Conservation (phyloP, 129 eudicot genomes). For the Chrysanthemum makinoi region DNA sequence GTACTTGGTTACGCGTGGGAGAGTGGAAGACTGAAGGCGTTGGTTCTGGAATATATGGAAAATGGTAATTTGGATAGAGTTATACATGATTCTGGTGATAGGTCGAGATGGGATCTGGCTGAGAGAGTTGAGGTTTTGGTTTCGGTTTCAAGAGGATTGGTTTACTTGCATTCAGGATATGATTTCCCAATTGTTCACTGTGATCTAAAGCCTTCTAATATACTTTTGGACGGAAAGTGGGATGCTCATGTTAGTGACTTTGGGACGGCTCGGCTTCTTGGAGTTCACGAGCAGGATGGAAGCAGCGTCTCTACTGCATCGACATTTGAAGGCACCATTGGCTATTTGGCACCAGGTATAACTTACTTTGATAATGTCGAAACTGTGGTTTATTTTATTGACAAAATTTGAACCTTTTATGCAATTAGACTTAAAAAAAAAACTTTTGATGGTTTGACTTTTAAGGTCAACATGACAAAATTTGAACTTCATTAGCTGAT, state of each 20-base stretch:
- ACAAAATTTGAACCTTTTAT: no score
- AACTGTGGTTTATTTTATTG: background rate
- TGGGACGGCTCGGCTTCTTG: constrained; percentile 85
- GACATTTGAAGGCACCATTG: constrained; percentile 88
- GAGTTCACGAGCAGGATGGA: constrained; percentile 48
- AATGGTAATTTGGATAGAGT: constrained; percentile 75
- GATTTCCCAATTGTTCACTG: constrained; percentile 90
- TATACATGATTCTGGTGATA: constrained; percentile 51
- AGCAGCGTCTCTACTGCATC: constrained; percentile 46
- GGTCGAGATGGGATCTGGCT: constrained; percentile 49
- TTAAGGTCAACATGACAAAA: background rate
- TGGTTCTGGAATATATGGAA: constrained; percentile 89
- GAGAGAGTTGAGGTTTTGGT: constrained; percentile 56
- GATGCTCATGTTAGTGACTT: constrained; percentile 93
- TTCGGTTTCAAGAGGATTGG: constrained; percentile 67
- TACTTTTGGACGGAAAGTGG: constrained; percentile 64
- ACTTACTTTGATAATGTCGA: background rate
- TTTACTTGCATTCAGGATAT: constrained; percentile 76
- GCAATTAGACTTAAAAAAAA: background rate
- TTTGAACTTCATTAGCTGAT: background rate
- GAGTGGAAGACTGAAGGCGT: constrained; percentile 64
- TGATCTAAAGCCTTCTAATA: constrained; percentile 92
- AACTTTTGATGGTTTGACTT: background rate
- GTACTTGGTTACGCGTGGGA: constrained; percentile 91
- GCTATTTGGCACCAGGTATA: constrained; percentile 96